Conservation (phyloP, 108 stramenopile genomes). For the Nannochloropsis gaditana region DNA sequence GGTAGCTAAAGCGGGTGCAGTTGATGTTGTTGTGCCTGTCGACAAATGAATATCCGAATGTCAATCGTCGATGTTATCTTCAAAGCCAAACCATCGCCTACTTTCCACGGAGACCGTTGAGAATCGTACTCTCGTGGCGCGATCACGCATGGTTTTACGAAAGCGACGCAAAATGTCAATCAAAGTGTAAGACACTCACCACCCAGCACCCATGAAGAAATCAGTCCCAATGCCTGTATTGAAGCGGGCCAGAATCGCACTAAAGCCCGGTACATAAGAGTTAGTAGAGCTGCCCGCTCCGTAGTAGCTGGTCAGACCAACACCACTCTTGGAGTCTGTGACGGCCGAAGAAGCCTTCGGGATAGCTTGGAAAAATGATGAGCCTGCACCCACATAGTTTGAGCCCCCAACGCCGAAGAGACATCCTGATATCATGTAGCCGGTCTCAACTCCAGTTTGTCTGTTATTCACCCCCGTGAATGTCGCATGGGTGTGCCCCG, state of each 20-base stretch:
- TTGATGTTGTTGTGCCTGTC: background rate
- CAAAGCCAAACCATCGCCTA: too few relatives aligned
- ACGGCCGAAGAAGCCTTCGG: background rate
- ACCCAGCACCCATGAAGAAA: conserved; percentile 9
- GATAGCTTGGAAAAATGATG: background rate
- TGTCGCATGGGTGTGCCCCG: background rate
- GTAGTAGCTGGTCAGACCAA: background rate
- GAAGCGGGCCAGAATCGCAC: background rate
- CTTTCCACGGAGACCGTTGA: background rate
- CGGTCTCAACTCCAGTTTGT: background rate
- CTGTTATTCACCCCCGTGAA: background rate
- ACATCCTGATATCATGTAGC: background rate
- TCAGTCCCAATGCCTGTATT: background rate
- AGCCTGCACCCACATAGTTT: background rate
- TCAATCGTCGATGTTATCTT: background rate
- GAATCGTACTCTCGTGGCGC: background rate
- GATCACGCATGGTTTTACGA: background rate
- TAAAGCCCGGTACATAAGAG: background rate
- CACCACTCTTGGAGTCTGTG: background rate
- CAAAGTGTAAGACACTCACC: background rate
- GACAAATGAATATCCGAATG: background rate
- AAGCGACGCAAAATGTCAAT: background rate
- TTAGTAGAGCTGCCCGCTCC: background rate
- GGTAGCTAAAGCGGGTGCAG: background rate
- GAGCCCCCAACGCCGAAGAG: background rate